phyloP scores from a whole-genome alignment of 768 basidiomycete species.

The Termitomyces sp. region DNA sequence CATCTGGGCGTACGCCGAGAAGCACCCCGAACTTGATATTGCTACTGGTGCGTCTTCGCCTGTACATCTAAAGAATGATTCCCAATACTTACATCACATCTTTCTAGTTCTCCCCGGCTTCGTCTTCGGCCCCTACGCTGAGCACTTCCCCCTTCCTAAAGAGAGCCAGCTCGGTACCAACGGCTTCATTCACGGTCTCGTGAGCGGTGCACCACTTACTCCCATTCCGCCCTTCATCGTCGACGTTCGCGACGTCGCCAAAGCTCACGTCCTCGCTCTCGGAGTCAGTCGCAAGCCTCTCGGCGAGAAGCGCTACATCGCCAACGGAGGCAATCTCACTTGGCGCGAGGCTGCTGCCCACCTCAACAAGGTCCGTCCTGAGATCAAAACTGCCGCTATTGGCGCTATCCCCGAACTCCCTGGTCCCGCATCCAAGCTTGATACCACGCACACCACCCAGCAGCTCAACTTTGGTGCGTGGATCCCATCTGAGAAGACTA shows the following conservation, averaged over 20 bases:
- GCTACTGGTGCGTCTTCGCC: conserved; percentile 27
- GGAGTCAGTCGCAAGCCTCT: conserved; percentile 18
- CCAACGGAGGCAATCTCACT: conserved; percentile 21
- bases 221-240: conserved; percentile 24
- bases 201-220: conserved; percentile 19
- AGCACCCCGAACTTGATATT: conserved; percentile 33
- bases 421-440: conserved; percentile 19
- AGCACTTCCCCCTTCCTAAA: conserved; percentile 24
- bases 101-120: conserved; percentile 31
- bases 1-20: conserved; percentile 34
- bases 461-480: conserved; percentile 21
- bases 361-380: conserved; percentile 20
- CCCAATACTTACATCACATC: background rate
- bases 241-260: conserved; percentile 32
- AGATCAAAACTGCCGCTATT: conserved; percentile 12
- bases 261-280: conserved; percentile 27
- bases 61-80: background rate
- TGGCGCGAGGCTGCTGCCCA: conserved; percentile 25
- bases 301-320: conserved; percentile 24
- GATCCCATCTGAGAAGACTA: conserved; percentile 20
- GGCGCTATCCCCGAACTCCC: conserved; percentile 15
- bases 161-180: conserved; percentile 24
- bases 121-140: conserved; percentile 31
- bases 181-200: conserved; percentile 21
- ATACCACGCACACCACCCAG: conserved; percentile 20